A percentile compares a stretch with the other conserved stretches of the same genome.
Evolutionary conservation across 1,284 basidiomycete genomes (phyloP).

Genomic region (Ganoderma lucidum): DNA sequence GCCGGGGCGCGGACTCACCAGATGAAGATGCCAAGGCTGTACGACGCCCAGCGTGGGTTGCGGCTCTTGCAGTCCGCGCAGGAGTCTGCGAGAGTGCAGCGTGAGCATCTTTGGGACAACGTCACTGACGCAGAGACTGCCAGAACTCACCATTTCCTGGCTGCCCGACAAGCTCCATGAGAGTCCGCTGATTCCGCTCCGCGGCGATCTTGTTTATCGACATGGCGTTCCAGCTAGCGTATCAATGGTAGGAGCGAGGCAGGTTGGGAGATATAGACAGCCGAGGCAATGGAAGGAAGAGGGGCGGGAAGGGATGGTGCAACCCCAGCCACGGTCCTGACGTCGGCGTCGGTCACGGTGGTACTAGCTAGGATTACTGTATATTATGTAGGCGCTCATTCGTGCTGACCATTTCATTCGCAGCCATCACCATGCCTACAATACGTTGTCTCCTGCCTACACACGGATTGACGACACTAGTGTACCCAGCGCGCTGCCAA

Average conservation of each 20-base stretch:
- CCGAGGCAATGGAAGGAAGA: not conserved
- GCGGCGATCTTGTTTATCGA: conserved; percentile 61
- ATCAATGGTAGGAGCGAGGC: not conserved
- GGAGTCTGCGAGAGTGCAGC: conserved; percentile 55
- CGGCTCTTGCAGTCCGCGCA: conserved; percentile 88
- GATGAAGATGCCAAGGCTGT: conserved; percentile 84
- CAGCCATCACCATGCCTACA: conserved; percentile 2
- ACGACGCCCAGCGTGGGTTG: conserved; percentile 83
- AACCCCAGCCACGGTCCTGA: not conserved
- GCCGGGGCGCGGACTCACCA: conserved; percentile 56
- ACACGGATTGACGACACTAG: not conserved
- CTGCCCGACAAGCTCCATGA: conserved; percentile 70
- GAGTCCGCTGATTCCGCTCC: conserved; percentile 73
- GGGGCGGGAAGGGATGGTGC: not conserved
- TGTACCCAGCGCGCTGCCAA: no score
- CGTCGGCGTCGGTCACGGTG: not conserved
- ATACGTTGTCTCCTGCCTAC: not conserved
- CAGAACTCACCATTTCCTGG: conserved; percentile 78
- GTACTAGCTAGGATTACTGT: no score
- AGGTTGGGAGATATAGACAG: not conserved
- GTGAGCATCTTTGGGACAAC: conserved; percentile 7
- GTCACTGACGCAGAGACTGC: conserved; percentile 22
- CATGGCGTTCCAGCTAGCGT: not conserved
- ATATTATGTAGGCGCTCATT: not conserved
- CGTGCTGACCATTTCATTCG: not conserved